Conservation (phyloP, 441 rosid species). For the Syzygium malaccense region DNA sequence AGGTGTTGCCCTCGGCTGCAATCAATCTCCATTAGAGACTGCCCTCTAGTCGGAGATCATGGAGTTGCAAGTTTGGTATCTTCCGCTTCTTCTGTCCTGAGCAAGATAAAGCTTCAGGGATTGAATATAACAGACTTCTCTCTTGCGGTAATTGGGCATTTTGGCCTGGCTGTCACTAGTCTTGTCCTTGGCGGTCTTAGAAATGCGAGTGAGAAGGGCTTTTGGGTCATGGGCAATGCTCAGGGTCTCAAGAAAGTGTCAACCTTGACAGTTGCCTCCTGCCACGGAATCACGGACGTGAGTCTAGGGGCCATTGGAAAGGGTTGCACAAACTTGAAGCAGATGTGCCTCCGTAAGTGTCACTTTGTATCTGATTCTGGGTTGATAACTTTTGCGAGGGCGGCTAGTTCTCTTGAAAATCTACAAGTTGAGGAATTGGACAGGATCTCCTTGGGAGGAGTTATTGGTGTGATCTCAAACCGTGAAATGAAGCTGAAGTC, state of each 20-base stretch:
- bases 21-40: constrained; percentile 73
- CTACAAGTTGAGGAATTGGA: constrained; percentile 83
- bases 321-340: constrained; percentile 71
- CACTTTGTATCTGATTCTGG: constrained; percentile 78
- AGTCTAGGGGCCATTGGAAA: constrained; percentile 73
- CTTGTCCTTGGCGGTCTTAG: constrained; percentile 61
- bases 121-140: constrained; percentile 78
- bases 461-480: constrained; percentile 49
- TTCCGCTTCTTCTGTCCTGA: constrained; percentile 46
- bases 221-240: constrained; percentile 98
- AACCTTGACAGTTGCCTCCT: constrained; percentile 52
- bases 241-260: constrained; percentile 56
- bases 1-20: constrained; percentile 53
- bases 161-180: constrained; percentile 56
- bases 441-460: constrained; percentile 60
- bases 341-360: constrained; percentile 68
- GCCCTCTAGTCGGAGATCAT: constrained; percentile 89
- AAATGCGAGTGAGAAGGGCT: constrained; percentile 85
- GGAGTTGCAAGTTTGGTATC: constrained; percentile 75
- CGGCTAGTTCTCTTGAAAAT: constrained; percentile 65
- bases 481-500: constrained; percentile 52
- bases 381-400: constrained; percentile 53
- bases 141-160: constrained; percentile 89
- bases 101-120: constrained; percentile 75
- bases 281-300: constrained; percentile 76